Percentiles rank a stretch among this genome's conserved stretches.
phyloP scores from a whole-genome alignment of 2,329 filamentous ascomycete genomes.

The Sporothrix pseudoabietina region DNA sequence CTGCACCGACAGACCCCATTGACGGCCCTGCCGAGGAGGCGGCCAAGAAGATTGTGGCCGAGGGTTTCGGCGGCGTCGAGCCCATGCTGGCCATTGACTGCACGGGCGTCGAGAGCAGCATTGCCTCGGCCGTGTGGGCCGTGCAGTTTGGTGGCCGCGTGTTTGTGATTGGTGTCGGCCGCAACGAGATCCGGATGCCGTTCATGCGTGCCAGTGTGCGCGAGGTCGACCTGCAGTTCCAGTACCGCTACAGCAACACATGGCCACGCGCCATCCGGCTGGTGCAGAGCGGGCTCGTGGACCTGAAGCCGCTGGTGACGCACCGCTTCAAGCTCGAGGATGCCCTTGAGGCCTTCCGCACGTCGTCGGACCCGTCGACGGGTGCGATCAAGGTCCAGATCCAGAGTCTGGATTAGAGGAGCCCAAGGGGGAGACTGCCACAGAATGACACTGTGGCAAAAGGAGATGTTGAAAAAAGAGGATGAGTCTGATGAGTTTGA shows the following conservation, averaged over 20 bases:
- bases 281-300: constrained; percentile 79
- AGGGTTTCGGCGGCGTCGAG: constrained; percentile 74
- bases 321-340: constrained; percentile 86
- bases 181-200: constrained; percentile 91
- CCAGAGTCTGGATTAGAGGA: constrained; percentile 62
- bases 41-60: constrained; percentile 65
- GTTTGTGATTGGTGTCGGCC: constrained; percentile 93
- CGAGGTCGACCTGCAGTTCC: constrained; percentile 93
- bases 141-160: constrained; percentile 96
- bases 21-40: constrained; percentile 67
- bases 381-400: constrained; percentile 99
- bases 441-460: background rate
- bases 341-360: constrained; percentile 85
- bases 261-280: constrained; percentile 93
- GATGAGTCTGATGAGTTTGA: background rate
- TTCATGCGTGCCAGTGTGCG: constrained; percentile 91
- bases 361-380: constrained; percentile 81
- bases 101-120: constrained; percentile 89
- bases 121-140: constrained; percentile 82
- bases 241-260: constrained; percentile 95
- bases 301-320: constrained; percentile 80
- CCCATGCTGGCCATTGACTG: constrained; percentile 85
- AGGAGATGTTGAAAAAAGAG: background rate
- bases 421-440: background rate
- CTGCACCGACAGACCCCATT: constrained; percentile 36